Conservation (phyloP, 2,329 filamentous ascomycete species). For the Massarina eburnea region DNA sequence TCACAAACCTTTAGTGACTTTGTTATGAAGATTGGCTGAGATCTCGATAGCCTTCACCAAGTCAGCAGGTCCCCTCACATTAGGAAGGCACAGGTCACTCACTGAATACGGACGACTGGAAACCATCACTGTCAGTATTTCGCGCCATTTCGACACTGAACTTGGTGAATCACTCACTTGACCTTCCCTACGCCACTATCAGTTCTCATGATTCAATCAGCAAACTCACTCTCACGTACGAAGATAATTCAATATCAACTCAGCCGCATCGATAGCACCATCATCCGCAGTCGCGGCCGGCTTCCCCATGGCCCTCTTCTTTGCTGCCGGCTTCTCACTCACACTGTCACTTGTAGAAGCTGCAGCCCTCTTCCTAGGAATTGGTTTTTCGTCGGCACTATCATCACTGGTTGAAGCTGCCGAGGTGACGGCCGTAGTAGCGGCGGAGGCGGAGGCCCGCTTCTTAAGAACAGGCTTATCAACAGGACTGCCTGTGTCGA, state of each 20-base stretch:
- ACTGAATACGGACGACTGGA: constrained; percentile 58
- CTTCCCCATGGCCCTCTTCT: not conserved
- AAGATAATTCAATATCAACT: constrained; percentile 54
- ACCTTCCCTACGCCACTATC: constrained; percentile 46
- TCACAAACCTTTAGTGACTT: constrained; percentile 56
- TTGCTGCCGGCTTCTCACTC: not conserved
- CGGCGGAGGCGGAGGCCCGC: too few species aligned
- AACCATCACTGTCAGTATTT: constrained; percentile 38
- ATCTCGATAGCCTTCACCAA: constrained; percentile 54
- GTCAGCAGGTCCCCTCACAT: constrained; percentile 5
- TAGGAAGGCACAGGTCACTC: constrained; percentile 12
- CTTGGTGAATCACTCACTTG: constrained; percentile 43
- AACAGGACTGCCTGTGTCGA: too few species aligned
- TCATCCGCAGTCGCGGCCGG: not conserved
- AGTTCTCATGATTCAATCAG: constrained; percentile 3
- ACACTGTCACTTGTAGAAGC: not conserved
- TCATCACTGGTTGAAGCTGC: not conserved
- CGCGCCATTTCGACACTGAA: not conserved
- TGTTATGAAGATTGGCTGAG: constrained; percentile 63
- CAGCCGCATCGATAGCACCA: constrained; percentile 34
- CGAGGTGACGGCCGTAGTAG: too few species aligned
- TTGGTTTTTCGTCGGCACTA: not conserved
- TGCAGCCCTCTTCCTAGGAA: not conserved
- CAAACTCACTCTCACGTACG: constrained; percentile 40
- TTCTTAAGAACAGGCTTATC: too few species aligned